Base-by-base conservation (phyloP, 2,329 filamentous ascomycete genomes). In the Furcasterigmium furcatum region DNA sequence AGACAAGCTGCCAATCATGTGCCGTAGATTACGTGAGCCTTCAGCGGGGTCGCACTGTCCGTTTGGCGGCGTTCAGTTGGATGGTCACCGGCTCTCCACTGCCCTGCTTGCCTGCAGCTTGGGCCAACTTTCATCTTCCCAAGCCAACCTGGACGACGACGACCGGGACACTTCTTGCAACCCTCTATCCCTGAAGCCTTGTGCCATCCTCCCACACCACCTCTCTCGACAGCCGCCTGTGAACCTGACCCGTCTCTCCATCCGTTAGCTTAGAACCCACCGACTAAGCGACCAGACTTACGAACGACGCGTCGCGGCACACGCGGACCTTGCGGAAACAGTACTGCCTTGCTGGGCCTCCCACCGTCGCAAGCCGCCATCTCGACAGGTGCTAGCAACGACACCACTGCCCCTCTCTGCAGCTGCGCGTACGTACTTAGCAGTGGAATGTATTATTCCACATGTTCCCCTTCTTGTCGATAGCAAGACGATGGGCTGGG, bases 281-380 rank as follows among this genome's bases (percentile, higher is more conserved):
- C 30, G 46, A 39, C 43, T 42, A 36, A 43, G 41, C n/a, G 4
- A 36, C 34, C 18, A 18, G 34, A n/a, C 30, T 18, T 35, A 24
- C 41, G 34, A 43, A 40, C 35, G 27, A 46, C 44, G 44, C 44
- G 44, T 41, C 49, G 46, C 47, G 47, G 47, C 46, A 51, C 44
- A 38, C 47, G 49, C 47, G 49, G 49, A 51, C 47, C 44, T 43
- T 36, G 16, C 34, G 34, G n/a, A 36, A 19, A 9, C 34, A 36
- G 24, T 18, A 19, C 18, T 16, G n/a, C n/a, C n/a, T n/a, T n/a
- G n/a, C n/a, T n/a, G n/a, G n/a, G n/a, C n/a, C n/a, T n/a, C n/a
- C n/a, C n/a, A 36, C 34, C n/a, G n/a, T 35, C 14, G 32, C 32
- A n/a, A 35, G n/a, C 12, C 24, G 7, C 24, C 24, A 27, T 27